These are phyloP conservation scores for Cutaneotrichosporon mucoides DNA, from an alignment of 1,284 basidiomycete genomes.

Conservation along the genomic window DNA sequence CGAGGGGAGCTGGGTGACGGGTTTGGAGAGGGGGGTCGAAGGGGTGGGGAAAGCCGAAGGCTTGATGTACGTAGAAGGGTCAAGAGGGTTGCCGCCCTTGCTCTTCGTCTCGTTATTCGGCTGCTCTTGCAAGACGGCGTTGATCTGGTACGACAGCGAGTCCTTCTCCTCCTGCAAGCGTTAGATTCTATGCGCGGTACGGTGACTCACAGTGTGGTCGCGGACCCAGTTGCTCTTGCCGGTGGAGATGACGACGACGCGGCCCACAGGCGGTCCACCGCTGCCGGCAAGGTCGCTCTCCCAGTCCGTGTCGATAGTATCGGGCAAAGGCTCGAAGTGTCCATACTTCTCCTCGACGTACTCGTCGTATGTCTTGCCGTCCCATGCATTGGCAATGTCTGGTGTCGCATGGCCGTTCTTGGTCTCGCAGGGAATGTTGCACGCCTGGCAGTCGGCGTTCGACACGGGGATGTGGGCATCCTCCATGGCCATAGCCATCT, in stretches of 20 bases:
- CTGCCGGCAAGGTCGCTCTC: slow-evolving; percentile 73
- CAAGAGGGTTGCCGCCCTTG: slow-evolving; percentile 13
- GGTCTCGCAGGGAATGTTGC: slow-evolving; percentile 63
- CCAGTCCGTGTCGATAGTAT: slow-evolving; percentile 68
- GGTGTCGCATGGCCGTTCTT: slow-evolving; percentile 30
- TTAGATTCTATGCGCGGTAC: neutral
- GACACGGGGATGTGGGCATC: slow-evolving; percentile 63
- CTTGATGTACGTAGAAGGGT: slow-evolving; percentile 26
- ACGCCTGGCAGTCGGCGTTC: slow-evolving; percentile 64
- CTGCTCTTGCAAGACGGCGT: slow-evolving; percentile 24
- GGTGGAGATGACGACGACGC: slow-evolving; percentile 79
- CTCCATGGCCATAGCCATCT: slow-evolving; percentile 47
- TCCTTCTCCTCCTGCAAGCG: slow-evolving; percentile 53
- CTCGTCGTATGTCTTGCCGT: slow-evolving; percentile 35
- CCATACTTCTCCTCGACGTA: slow-evolving; percentile 37
- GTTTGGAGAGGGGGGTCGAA: slow-evolving; percentile 21
- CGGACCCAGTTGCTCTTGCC: slow-evolving; percentile 80
- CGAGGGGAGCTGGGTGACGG: slow-evolving; percentile 50
- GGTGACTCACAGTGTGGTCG: slow-evolving; percentile 57
- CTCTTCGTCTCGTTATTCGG: slow-evolving; percentile 20
- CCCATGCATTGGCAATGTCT: slow-evolving; percentile 27
- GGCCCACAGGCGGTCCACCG: slow-evolving; percentile 72
- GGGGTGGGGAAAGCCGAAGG: slow-evolving; percentile 33
- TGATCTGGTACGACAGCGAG: slow-evolving; percentile 64
- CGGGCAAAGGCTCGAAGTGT: slow-evolving; percentile 70